Evolutionary conservation across 805 yeast genomes (phyloP).

Genomic region (Candida sakaeoensis): DNA sequence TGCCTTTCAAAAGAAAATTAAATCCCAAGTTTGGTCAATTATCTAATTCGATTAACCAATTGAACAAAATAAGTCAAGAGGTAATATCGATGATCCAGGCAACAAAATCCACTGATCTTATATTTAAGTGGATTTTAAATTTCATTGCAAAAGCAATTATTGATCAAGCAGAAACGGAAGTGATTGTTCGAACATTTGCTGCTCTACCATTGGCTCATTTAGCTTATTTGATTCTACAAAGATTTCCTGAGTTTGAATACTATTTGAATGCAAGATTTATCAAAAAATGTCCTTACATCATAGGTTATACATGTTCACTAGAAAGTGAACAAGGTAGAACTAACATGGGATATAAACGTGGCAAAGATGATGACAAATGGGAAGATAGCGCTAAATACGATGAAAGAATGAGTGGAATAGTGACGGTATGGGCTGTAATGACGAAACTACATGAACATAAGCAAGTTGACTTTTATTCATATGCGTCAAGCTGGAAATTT

Average conservation of each 20-base stretch:
- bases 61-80: conserved; percentile 48
- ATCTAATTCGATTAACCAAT: conserved; percentile 65
- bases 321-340: conserved; percentile 79
- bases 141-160: conserved; percentile 82
- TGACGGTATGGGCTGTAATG: conserved; percentile 74
- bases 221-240: conserved; percentile 48
- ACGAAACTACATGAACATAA: conserved; percentile 38
- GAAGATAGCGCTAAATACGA: conserved; percentile 66
- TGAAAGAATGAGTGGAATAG: conserved; percentile 85
- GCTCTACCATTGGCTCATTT: conserved; percentile 77
- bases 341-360: conserved; percentile 85
- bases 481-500: conserved; percentile 56
- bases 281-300: conserved; percentile 84
- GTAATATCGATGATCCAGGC: conserved; percentile 47
- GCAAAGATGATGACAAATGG: conserved; percentile 42
- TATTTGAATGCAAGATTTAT: conserved; percentile 74
- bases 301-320: conserved; percentile 74
- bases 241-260: conserved; percentile 49
- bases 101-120: conserved; percentile 47
- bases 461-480: conserved; percentile 43
- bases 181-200: conserved; percentile 69
- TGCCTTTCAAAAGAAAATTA: conserved; percentile 66
- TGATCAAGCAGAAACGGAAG: conserved; percentile 91
- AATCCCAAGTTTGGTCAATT: conserved; percentile 92
- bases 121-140: conserved; percentile 72